phyloP scores from a whole-genome alignment of 306 rosid genomes.

The Sesbania bispinosa region DNA sequence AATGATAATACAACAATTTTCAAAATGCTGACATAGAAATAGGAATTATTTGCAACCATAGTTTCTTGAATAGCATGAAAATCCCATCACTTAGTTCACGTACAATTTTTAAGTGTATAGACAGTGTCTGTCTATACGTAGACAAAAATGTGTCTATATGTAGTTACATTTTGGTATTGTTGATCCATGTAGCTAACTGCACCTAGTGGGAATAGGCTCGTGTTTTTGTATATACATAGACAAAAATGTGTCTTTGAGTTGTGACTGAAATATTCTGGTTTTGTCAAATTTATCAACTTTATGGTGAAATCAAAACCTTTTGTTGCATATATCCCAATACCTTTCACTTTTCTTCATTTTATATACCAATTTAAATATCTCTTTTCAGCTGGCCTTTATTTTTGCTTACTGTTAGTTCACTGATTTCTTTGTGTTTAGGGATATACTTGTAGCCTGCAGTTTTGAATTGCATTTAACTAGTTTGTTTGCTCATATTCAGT shows the following conservation, averaged over 20 bases:
- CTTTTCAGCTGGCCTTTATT: neutral
- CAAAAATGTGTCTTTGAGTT: neutral
- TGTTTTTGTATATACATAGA: neutral
- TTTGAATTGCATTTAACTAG: conserved; percentile 19
- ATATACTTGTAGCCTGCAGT: neutral
- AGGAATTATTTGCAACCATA: neutral
- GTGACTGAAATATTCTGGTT: conserved; percentile 9
- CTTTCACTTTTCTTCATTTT: too few species aligned
- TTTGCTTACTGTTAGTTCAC: neutral
- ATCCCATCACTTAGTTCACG: neutral
- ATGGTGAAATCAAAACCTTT: neutral
- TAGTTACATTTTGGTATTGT: too few species aligned
- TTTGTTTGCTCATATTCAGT: conserved; percentile 47
- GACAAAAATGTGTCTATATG: neutral
- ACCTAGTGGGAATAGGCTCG: too few species aligned
- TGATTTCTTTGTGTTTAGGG: neutral
- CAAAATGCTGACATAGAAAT: neutral
- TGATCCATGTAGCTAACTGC: too few species aligned
- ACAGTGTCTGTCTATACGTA: too few species aligned
- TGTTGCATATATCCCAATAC: too few species aligned
- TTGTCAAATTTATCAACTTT: neutral
- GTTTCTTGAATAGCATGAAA: neutral
- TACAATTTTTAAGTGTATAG: neutral
- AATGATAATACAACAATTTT: neutral
- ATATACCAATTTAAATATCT: too few species aligned